Base-by-base conservation (phyloP, 2,329 filamentous ascomycete species). In the Rutstroemia sp. region DNA sequence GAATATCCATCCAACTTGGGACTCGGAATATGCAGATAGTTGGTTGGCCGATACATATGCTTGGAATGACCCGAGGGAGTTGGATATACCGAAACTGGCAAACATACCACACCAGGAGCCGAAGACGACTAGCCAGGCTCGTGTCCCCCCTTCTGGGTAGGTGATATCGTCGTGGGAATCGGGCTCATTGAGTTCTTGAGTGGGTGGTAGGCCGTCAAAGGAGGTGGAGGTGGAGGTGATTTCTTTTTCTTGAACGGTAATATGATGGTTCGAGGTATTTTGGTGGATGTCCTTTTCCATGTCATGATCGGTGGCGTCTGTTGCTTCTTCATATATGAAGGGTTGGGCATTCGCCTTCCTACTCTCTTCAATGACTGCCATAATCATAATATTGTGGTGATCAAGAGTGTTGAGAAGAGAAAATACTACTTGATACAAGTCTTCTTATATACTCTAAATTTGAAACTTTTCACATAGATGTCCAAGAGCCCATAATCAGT, bases 1-100 rank as follows among this genome's bases (percentile, higher is more conserved):
- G 67, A 95, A 95, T 58, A 96, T 88, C 90, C 90, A 96, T n/a
- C 89, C 89, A 38, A 92, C 82, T 2, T 80, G 82, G 34, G 85
- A 84, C 58, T 87, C 83, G 59, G 75, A 81, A 67, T 89, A 84
- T 34, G 75, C 74, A 25, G 76, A 75, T n/a, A 57, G 44, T 36
- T 57, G 55, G 14, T 52, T 40, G 8, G 39, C 9, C 42, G 50
- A 39, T 14, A 57, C 5, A 34, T 57, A 57, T 14, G 55, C 55
- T 48, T 95, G 87, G 71, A 94, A 88, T 1, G 86, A 86, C 19
- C 85, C 89, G 50, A 92, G 78, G 58, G 83, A 84, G 71, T 92
- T 92, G 78, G 94, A 84, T 63, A 92, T 75, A 1, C 91, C 91
- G 51, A 95, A 80, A 5, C 83, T 80, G 16, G 87, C 83, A 61